Base-by-base conservation (phyloP, 1,139 yeast species). In the Arxiozyma slooffiae region DNA sequence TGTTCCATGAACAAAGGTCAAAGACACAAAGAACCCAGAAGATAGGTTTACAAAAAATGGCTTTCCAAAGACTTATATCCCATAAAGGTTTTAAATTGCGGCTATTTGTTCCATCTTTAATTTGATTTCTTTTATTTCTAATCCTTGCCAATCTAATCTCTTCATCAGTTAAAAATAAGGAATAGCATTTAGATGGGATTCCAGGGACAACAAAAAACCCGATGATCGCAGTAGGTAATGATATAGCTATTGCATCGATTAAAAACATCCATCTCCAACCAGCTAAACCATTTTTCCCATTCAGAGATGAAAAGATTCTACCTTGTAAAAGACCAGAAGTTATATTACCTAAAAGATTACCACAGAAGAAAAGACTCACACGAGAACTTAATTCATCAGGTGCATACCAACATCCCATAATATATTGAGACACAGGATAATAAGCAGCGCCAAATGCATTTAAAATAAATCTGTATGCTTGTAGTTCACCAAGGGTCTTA, bases 201-300 rank as follows among this genome's bases (percentile, higher is more conserved):
- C 89, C 92, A 2, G 94, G 94, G 58, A 83, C 74, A 54, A 78
- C 63, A 58, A 77, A 77, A 58, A 80, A 76, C 0, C 92, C 79
- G 57, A 78, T 60, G 50, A 79, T 44, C 21, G 78, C 78, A 52
- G 80, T 74, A 48, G 76, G 77, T 46, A 82, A 56, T 1, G 88
- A 80, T 42, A 82, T 72, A 16, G 69, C 70, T 41, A 81, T 68
- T 37, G 88, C 87, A 65, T 84, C 88, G 51, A 85, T 74, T 48
- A 85, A 77, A 61, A 82, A 85, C 65, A 83, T 78, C 92, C 92
- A 85, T 66, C 82, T 77, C 94, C 94, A 85, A 34, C 88, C 81
- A 7, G 75, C 74, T 41, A 78, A 64, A 2, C 88, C 88, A 44
- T 67, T 69, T 7, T 66, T 68, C 44, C 81, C 82, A 50, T 75